Conservation (phyloP, 768 basidiomycete species). For the Strobilomyces dryophilus region DNA sequence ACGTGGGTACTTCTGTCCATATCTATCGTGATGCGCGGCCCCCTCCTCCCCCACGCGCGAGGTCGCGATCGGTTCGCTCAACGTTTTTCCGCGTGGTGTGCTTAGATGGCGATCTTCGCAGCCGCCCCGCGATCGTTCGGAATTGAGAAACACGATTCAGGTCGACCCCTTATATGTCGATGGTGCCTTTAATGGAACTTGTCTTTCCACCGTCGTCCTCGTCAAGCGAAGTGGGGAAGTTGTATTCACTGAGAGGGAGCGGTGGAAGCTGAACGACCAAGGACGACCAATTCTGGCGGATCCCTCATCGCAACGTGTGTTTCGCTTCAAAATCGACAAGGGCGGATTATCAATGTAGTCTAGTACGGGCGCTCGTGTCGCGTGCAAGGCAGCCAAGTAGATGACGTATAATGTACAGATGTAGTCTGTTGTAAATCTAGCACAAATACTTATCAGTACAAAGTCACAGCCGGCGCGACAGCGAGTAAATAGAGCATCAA, state of each 20-base stretch:
- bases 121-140: conserved; percentile 45
- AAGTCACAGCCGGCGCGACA: conserved; percentile 32
- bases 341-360: conserved; percentile 17
- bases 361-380: conserved; percentile 13
- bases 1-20: conserved; percentile 46
- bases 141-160: conserved; percentile 60
- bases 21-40: neutral
- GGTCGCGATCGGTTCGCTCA: conserved; percentile 4
- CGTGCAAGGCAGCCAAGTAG: conserved; percentile 23
- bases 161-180: conserved; percentile 45
- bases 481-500: conserved; percentile 22
- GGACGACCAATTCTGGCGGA: conserved; percentile 38
- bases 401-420: conserved; percentile 33
- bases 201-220: conserved; percentile 68
- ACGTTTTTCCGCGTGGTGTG: neutral
- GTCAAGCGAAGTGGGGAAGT: conserved; percentile 56
- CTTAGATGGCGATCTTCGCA: conserved; percentile 29
- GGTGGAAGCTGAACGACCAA: conserved; percentile 46
- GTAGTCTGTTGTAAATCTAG: conserved; percentile 26
- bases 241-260: conserved; percentile 68
- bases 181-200: conserved; percentile 55
- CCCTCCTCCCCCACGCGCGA: neutral
- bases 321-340: conserved; percentile 41
- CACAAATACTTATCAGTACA: conserved; percentile 22
- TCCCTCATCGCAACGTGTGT: conserved; percentile 45